phyloP scores from a whole-genome alignment of 768 basidiomycete genomes.

The Holtermannia corniformis region DNA sequence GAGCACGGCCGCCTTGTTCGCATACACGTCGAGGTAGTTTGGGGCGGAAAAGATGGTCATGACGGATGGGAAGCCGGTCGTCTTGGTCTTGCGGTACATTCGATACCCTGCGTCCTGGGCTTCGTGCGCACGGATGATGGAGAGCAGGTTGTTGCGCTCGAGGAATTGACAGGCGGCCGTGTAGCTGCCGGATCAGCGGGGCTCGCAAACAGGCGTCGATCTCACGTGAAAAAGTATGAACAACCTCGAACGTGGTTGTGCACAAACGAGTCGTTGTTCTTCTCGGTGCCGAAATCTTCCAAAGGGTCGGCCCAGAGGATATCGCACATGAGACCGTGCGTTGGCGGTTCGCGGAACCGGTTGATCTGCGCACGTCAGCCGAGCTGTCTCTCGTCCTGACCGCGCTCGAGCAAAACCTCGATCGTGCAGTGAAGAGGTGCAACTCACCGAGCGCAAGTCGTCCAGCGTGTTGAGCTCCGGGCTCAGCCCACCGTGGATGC shows the following conservation, averaged over 20 bases:
- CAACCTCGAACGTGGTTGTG: slow-evolving; percentile 97
- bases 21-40: slow-evolving; percentile 96
- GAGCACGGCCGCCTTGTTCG: slow-evolving; percentile 97
- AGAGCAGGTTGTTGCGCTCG: slow-evolving; percentile 90
- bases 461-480: slow-evolving; percentile 93
- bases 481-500: slow-evolving; percentile 93
- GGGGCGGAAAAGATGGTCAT: slow-evolving; percentile 99
- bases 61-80: slow-evolving; percentile 95
- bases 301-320: slow-evolving; percentile 97
- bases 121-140: slow-evolving; percentile 95
- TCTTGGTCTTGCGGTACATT: slow-evolving; percentile 98
- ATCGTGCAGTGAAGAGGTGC: background rate
- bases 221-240: slow-evolving; percentile 92
- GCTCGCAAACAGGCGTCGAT: slow-evolving; percentile 11
- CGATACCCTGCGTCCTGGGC: slow-evolving; percentile 99
- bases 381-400: background rate
- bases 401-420: too few species aligned
- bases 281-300: slow-evolving; percentile 94
- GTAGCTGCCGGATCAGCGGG: slow-evolving; percentile 52
- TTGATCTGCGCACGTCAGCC: slow-evolving; percentile 58
- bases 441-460: slow-evolving; percentile 72
- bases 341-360: slow-evolving; percentile 96
- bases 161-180: slow-evolving; percentile 95
- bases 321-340: slow-evolving; percentile 95
- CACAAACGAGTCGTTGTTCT: slow-evolving; percentile 76